Conservation (phyloP, 495 filamentous ascomycete species). For the Coniosporium apollinis region DNA sequence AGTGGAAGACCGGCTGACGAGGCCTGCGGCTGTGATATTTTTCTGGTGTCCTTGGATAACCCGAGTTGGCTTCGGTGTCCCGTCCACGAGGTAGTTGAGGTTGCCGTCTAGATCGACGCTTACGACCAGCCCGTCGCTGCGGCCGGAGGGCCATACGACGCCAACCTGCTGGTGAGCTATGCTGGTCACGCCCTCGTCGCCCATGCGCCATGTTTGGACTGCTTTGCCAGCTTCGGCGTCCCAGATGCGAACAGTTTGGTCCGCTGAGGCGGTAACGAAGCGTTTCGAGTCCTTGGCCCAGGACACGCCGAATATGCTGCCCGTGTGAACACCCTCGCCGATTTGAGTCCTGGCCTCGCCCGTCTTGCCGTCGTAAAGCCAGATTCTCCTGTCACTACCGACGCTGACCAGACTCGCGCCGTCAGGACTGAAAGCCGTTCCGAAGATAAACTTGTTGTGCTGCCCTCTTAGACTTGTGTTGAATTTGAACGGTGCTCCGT, state of each 20-base stretch:
- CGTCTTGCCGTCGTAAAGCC: constrained; percentile 88
- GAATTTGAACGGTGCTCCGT: constrained; percentile 92
- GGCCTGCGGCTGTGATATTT: constrained; percentile 60
- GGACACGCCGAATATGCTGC: constrained; percentile 79
- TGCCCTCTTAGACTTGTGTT: constrained; percentile 54
- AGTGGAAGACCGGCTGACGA: constrained; percentile 35
- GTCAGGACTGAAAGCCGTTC: constrained; percentile 80
- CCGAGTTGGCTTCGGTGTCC: constrained; percentile 45
- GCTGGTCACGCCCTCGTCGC: constrained; percentile 58
- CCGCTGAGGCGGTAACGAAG: constrained; percentile 83
- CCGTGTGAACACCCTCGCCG: constrained; percentile 70
- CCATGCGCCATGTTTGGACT: constrained; percentile 69
- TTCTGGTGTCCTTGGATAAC: constrained; percentile 88
- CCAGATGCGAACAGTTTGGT: constrained; percentile 82
- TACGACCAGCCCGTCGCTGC: constrained; percentile 73
- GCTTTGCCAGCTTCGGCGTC: constrained; percentile 66
- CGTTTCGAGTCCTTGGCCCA: constrained; percentile 81
- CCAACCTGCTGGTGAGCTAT: constrained; percentile 83
- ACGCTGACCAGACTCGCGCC: constrained; percentile 72
- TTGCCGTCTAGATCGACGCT: constrained; percentile 77
- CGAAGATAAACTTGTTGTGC: constrained; percentile 79
- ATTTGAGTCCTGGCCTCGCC: constrained; percentile 65
- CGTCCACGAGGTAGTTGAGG: constrained; percentile 71
- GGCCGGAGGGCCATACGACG: constrained; percentile 75
- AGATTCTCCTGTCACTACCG: constrained; percentile 74